A percentile compares a stretch with the other conserved stretches of the same genome.
phyloP scores from a whole-genome alignment of 129 eudicot genomes.

The Chrysanthemum seticuspe region DNA sequence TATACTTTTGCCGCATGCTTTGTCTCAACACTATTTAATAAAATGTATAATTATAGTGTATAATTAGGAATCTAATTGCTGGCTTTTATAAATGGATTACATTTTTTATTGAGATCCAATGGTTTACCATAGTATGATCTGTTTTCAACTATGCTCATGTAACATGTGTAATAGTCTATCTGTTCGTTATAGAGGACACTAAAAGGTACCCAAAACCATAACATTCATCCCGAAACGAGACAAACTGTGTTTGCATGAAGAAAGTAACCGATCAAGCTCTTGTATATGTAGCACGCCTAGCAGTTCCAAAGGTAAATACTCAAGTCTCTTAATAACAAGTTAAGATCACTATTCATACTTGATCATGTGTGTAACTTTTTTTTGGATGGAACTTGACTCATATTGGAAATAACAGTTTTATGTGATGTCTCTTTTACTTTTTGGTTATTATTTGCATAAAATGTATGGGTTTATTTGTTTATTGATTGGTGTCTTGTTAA shows the following conservation, averaged over 20 bases:
- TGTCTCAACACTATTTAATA: constrained; percentile 14
- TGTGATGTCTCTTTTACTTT: no score
- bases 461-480: no score
- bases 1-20: constrained; percentile 25
- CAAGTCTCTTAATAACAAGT: neutral
- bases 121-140: neutral
- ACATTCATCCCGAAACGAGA: no score
- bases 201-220: no score
- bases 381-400: no score
- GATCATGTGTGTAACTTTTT: no score
- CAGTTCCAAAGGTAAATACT: constrained; percentile 41
- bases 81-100: constrained; percentile 2
- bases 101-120: neutral
- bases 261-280: constrained; percentile 35
- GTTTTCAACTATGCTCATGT: neutral
- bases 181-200: no score
- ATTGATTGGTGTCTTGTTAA: no score
- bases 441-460: no score
- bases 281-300: constrained; percentile 36
- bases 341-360: no score
- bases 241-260: constrained; percentile 22
- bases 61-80: constrained; percentile 15
- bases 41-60: constrained; percentile 7
- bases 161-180: no score
- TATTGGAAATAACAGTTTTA: no score